Evolutionary conservation across 202 grass and related monocot genomes (phyloP).

Genomic region (Musa balbisiana): DNA sequence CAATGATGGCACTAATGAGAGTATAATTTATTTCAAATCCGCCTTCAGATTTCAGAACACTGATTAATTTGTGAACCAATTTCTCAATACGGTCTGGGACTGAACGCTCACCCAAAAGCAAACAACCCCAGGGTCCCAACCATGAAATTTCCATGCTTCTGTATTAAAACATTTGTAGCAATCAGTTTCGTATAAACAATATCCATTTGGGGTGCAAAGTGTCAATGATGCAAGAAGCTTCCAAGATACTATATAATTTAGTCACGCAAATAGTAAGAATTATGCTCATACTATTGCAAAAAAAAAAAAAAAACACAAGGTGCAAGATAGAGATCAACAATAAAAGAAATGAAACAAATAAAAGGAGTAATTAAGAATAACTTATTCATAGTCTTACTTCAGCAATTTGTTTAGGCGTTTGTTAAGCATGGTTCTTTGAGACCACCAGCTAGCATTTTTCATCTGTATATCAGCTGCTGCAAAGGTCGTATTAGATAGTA

Average conservation of each 20-base stretch:
- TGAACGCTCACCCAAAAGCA: conserved; percentile 56
- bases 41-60: conserved; percentile 35
- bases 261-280: background rate
- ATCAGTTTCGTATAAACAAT: conserved; percentile 12
- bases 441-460: conserved; percentile 63
- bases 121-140: conserved; percentile 87
- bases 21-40: conserved; percentile 39
- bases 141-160: conserved; percentile 75
- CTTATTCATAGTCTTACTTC: conserved; percentile 33
- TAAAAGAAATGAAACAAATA: background rate
- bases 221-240: background rate
- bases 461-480: conserved; percentile 30
- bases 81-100: conserved; percentile 32
- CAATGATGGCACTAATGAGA: conserved; percentile 53
- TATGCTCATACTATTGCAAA: background rate
- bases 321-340: background rate
- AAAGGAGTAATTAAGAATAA: background rate
- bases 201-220: conserved; percentile 5
- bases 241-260: background rate
- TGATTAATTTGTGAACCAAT: conserved; percentile 31
- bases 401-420: conserved; percentile 41
- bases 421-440: conserved; percentile 60
- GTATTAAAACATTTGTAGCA: conserved; percentile 23
- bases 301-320: background rate
- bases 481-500: conserved; percentile 31